phyloP scores from a whole-genome alignment of 192 early-diverging fungal species.

The Coemansia sp. region DNA sequence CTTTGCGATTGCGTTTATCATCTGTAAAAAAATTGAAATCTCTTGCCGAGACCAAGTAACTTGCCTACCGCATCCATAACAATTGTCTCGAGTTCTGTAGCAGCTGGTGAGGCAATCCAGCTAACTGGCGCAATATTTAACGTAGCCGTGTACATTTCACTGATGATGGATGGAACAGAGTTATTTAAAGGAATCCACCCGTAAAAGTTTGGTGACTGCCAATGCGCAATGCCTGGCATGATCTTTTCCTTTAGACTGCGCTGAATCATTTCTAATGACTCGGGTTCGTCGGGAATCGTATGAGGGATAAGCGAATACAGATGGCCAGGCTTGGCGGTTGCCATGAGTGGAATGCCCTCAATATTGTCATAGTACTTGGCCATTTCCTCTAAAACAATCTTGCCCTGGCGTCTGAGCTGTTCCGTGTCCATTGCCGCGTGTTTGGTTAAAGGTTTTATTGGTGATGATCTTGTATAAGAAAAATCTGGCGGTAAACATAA shows the following conservation, averaged over 20 bases:
- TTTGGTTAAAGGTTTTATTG: too few species aligned
- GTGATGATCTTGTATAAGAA: too few species aligned
- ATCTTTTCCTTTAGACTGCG: constrained; percentile 49
- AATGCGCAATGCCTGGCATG: constrained; percentile 58
- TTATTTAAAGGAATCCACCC: constrained; percentile 50
- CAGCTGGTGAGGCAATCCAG: constrained; percentile 49
- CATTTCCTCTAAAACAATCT: constrained; percentile 53
- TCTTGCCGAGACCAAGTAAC: constrained; percentile 45
- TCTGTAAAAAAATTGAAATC: constrained; percentile 41
- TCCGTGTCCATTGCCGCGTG: constrained; percentile 36
- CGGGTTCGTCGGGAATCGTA: constrained; percentile 44
- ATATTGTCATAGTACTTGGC: constrained; percentile 54
- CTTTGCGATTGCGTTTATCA: constrained; percentile 8
- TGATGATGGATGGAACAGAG: constrained; percentile 51
- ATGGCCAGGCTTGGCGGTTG: constrained; percentile 53
- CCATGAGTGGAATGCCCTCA: constrained; percentile 28
- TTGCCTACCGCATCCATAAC: constrained; percentile 54
- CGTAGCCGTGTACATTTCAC: constrained; percentile 58
- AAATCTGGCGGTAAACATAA: too few species aligned
- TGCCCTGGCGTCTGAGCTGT: constrained; percentile 49
- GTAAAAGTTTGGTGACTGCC: constrained; percentile 58
- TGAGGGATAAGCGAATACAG: constrained; percentile 41
- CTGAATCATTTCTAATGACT: constrained; percentile 19
- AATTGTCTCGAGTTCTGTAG: constrained; percentile 55
- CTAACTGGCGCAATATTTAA: constrained; percentile 47